Conservation (phyloP, 768 basidiomycete genomes). For the Boletus reticulatus region DNA sequence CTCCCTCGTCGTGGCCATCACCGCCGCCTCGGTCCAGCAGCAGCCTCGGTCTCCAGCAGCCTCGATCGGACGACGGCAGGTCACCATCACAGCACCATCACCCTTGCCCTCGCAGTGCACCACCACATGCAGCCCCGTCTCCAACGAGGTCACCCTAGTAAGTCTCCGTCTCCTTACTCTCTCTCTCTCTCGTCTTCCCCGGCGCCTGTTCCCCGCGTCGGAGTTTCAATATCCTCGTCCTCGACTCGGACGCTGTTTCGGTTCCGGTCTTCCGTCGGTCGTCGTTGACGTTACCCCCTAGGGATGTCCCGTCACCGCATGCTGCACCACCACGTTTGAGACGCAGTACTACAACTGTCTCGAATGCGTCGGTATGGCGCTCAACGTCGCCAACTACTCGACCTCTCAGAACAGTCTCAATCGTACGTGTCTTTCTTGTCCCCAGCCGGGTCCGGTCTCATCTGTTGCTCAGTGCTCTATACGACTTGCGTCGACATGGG, state of each 20-base stretch:
- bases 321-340: slow-evolving; percentile 42
- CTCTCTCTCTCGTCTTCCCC: no score
- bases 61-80: slow-evolving; percentile 16
- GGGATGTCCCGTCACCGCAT: slow-evolving; percentile 31
- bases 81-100: slow-evolving; percentile 8
- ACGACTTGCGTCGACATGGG: slow-evolving; percentile 27
- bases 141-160: slow-evolving; percentile 23
- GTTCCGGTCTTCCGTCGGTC: no score
- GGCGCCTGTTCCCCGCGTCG: not conserved
- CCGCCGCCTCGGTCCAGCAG: not conserved
- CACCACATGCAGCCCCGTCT: slow-evolving; percentile 22
- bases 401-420: slow-evolving; percentile 33
- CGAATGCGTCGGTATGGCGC: slow-evolving; percentile 34
- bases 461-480: slow-evolving; percentile 17
- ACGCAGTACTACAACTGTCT: slow-evolving; percentile 41
- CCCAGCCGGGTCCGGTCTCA: no score
- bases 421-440: slow-evolving; percentile 24
- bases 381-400: slow-evolving; percentile 28
- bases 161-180: not conserved
- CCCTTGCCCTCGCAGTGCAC: slow-evolving; percentile 24
- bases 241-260: no score
- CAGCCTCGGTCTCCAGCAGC: not conserved
- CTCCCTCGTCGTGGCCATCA: not conserved
- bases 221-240: not conserved
- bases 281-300: not conserved